Evolutionary conservation across 768 basidiomycete species (phyloP), one percentile per base, ranked within the genome.

Genomic region (Lyophyllum decastes): DNA sequence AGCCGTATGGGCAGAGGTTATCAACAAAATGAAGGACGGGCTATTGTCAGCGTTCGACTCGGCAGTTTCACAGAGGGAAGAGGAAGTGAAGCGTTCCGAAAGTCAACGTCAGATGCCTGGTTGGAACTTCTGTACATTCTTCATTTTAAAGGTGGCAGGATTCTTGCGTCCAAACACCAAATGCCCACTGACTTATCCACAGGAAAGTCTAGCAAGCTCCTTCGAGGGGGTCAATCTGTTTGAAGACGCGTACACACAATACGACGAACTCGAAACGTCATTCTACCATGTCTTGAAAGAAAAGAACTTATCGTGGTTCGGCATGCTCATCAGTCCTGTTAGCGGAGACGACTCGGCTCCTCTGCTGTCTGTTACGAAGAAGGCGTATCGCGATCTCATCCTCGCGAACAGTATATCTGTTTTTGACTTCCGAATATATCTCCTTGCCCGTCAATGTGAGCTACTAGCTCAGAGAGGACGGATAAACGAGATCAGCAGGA

Each of bases 51-150:
- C 94, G 0, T 95, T 98, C 63, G 94, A 98, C 65, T 72, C 78
- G 17, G 87, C 90, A 1, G 80, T 98, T 40, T 73, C 81, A 10
- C 85, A 86, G 57, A 82, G 94, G 16, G 93, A 95, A 66, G 97
- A 98, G 45, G 95, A 97, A 60, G 89, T 98, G 2, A 88, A 82
- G 64, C 84, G 93, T 35, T 93, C 92, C 0, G 96, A 99, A 67
- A 82, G 85, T 48, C 93, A 98, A 71, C 82, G 92, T 54, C 83
- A 89, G 64, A 91, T 95, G 85, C 94, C 94, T 1, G 96, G 97
- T 9, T 99, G 97, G 97, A 97, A 97, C 68, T 99, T 97, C 69
- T 95, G 95, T 70, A 95, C 91, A 0, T 98, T 95, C 77, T 98
- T 98, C 72, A 86, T 95, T 50, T 78, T 95, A 35, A 99, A 98